Base-by-base conservation (phyloP, 2,329 filamentous ascomycete species). In the Fusarium nisikadoi region DNA sequence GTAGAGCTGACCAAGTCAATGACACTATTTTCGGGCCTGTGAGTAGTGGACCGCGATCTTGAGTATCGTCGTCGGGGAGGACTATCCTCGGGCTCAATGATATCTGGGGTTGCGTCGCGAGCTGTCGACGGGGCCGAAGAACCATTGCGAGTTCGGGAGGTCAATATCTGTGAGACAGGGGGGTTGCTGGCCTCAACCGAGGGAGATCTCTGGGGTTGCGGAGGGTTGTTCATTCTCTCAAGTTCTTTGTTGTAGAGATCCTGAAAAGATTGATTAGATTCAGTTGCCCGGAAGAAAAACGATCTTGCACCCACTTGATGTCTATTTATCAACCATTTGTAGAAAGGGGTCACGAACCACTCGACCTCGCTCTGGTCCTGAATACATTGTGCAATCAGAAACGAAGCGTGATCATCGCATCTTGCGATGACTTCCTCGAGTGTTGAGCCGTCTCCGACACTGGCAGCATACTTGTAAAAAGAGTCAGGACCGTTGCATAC, bases 351-450 rank as follows among this genome's bases (percentile, higher is more conserved):
- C 6, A 72, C 56, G 13, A 72, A 70, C 87, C 86, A 88, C 39
- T 82, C 78, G 31, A 84, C 78, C 1, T 77, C 73, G 5, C 55
- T 60, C 16, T 47, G 59, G 8, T 70, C 83, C 54, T 84, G 84
- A 4, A 81, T 75, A 50, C 89, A 86, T 62, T 90, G 88, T 8
- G 83, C 82, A 17, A 88, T 81, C 5, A 90, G 78, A 66, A 89
- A 89, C 3, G 82, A 76, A 3, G 85, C 85, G 67, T 89, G 86
- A 23, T 85, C 82, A 39, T 82, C 73, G 58, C 85, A 87, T 31
- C 85, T 81, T 20, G 82, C 77, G 13, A 84, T 77, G 2, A 86
- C 85, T 59, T 90, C 88, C 31, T 85, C 80, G 9, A 85, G 79
- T 2, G 87, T 84, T 35, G 84, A 81, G 13, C 87, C 88, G 67